Percentiles rank a stretch among this genome's conserved stretches.
phyloP scores from a whole-genome alignment of 1,284 basidiomycete genomes.

The Mycosarcoma mackinlayi region DNA sequence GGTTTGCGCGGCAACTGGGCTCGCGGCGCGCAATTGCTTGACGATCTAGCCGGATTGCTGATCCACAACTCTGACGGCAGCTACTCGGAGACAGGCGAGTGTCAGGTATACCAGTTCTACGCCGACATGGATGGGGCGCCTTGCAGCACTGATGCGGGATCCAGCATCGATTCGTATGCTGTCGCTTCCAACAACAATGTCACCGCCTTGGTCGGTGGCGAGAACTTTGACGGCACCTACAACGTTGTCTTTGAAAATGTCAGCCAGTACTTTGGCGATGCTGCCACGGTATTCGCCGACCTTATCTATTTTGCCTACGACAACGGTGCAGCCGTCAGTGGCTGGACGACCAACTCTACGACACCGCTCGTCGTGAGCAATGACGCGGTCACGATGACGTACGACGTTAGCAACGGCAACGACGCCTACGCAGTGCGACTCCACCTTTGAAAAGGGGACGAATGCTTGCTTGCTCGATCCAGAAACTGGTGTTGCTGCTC shows the following conservation, averaged over 20 bases:
- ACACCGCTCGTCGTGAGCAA: constrained; percentile 8
- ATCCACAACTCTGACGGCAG: constrained; percentile 21
- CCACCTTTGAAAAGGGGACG: no score
- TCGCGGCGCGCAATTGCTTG: constrained; percentile 10
- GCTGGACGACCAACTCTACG: constrained; percentile 9
- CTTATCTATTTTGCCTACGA: constrained; percentile 11
- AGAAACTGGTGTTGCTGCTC: no score
- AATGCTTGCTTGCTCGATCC: no score
- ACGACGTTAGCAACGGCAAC: constrained; percentile 6
- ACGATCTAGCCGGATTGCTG: constrained; percentile 13
- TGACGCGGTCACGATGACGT: constrained; percentile 10
- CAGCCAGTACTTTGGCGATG: constrained; percentile 10
- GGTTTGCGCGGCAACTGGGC: constrained; percentile 23
- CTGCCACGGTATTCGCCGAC: constrained; percentile 7
- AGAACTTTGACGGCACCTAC: constrained; percentile 7
- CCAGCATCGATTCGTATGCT: constrained; percentile 17
- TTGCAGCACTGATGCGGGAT: constrained; percentile 14
- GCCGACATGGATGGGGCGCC: constrained; percentile 14
- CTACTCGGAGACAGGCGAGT: constrained; percentile 18
- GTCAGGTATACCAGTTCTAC: constrained; percentile 13
- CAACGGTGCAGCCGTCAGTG: constrained; percentile 10
- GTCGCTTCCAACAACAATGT: constrained; percentile 11
- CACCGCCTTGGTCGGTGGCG: constrained; percentile 12
- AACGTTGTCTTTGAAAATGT: constrained; percentile 17
- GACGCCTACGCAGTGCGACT: constrained; percentile 17